These are phyloP conservation scores for Arthroderma sp. DNA, from an alignment of 2,329 filamentous ascomycete genomes.

Conservation along the genomic window DNA sequence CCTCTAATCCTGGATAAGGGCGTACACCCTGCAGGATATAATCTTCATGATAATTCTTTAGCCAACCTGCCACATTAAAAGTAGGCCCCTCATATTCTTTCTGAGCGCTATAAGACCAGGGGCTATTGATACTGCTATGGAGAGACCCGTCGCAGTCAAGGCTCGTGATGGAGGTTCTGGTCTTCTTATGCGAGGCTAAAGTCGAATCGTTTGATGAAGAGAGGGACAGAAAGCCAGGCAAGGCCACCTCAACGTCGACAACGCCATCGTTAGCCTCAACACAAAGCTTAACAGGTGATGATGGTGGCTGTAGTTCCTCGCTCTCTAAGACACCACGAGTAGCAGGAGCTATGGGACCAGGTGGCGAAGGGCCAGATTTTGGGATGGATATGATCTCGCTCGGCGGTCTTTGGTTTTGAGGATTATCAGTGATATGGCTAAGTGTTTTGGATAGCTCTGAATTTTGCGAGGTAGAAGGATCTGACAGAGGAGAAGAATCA, in stretches of 20 bases:
- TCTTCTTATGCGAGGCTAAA: conserved; percentile 30
- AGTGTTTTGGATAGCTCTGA: no score
- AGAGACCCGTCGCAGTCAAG: conserved; percentile 36
- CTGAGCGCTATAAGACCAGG: conserved; percentile 19
- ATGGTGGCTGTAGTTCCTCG: conserved; percentile 15
- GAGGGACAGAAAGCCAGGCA: conserved; percentile 39
- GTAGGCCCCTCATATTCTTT: conserved; percentile 34
- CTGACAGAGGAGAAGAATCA: no score
- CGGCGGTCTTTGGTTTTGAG: no score
- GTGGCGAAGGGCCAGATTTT: background rate
- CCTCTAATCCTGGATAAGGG: conserved; percentile 39
- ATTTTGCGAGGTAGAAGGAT: no score
- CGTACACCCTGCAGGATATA: conserved; percentile 46
- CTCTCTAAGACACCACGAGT: no score
- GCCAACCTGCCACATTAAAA: conserved; percentile 45
- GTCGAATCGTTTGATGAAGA: conserved; percentile 34
- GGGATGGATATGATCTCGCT: background rate
- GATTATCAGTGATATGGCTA: no score
- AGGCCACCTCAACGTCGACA: conserved; percentile 46
- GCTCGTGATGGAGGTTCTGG: conserved; percentile 38
- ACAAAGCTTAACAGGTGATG: conserved; percentile 39
- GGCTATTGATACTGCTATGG: conserved; percentile 20
- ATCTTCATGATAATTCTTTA: conserved; percentile 45
- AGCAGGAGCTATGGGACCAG: no score
- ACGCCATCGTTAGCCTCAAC: conserved; percentile 43